Percentiles rank a stretch among this genome's conserved stretches.
Evolutionary conservation across 2,329 filamentous ascomycete genomes (phyloP).

Genomic region (Camillea tinctor): DNA sequence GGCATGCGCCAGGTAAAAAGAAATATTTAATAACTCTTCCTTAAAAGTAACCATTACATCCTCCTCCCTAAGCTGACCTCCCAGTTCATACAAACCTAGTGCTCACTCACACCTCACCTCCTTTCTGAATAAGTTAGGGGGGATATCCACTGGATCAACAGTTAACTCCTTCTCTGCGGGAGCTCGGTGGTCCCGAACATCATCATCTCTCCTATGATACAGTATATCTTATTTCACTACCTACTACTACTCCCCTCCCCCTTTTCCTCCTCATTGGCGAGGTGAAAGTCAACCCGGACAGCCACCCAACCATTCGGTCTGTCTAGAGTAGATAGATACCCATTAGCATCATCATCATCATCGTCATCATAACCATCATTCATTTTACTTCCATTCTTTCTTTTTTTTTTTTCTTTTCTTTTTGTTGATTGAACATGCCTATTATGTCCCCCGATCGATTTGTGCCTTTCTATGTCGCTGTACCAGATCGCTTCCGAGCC

Average conservation of each 20-base stretch:
- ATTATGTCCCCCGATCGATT: conserved; percentile 47
- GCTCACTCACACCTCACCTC: too few relatives aligned
- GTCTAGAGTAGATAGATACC: background rate
- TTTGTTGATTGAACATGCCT: conserved; percentile 23
- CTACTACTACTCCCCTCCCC: background rate
- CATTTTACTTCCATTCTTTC: conserved; percentile 20
- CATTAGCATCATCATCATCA: too few relatives aligned
- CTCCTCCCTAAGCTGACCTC: too few relatives aligned
- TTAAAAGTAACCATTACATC: too few relatives aligned
- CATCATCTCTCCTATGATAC: background rate
- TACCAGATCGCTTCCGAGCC: conserved; percentile 45
- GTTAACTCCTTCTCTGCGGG: too few relatives aligned
- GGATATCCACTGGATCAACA: too few relatives aligned
- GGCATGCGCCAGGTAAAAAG: too few relatives aligned
- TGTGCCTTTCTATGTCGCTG: conserved; percentile 43
- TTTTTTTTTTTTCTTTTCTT: conserved; percentile 1
- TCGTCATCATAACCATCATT: conserved; percentile 11
- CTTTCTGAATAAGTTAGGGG: too few relatives aligned
- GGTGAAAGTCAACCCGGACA: background rate
- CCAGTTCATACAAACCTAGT: too few relatives aligned
- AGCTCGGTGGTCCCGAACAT: too few relatives aligned
- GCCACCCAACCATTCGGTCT: background rate
- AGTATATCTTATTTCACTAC: background rate
- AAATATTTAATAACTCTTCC: too few relatives aligned
- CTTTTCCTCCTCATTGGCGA: background rate